Conservation (phyloP, 495 filamentous ascomycete species). For the Bacidia gigantensis region DNA sequence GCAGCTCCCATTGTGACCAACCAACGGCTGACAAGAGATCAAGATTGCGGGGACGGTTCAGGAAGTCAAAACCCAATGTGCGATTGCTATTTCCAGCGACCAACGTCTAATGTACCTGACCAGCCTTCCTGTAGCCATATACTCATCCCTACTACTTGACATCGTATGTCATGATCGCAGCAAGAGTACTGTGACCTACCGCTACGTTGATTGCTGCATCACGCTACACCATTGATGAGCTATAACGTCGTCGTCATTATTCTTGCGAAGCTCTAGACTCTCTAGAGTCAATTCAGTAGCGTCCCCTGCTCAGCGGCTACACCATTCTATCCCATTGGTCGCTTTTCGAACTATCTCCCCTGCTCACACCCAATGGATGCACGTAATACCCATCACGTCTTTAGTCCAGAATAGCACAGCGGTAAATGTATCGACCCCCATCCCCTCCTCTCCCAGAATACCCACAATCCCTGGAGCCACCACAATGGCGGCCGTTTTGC, state of each 20-base stretch:
- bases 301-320: slow-evolving; percentile 6
- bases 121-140: too few relatives aligned
- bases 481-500: neutral
- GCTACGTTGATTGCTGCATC: too few relatives aligned
- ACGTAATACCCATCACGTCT: neutral
- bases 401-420: neutral
- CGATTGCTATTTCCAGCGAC: too few relatives aligned
- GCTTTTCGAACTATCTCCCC: too few relatives aligned
- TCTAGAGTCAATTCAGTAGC: neutral
- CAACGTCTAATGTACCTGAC: too few relatives aligned
- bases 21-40: neutral
- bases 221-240: too few relatives aligned
- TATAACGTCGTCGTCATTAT: too few relatives aligned
- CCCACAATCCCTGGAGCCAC: neutral
- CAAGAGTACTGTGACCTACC: too few relatives aligned
- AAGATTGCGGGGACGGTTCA: neutral
- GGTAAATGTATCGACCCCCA: neutral
- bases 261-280: too few relatives aligned
- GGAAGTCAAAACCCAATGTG: too few relatives aligned
- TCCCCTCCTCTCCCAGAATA: neutral
- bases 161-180: too few relatives aligned
- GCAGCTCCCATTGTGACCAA: neutral
- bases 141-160: too few relatives aligned
- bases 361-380: neutral
- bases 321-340: neutral